Evolutionary conservation across 352 stramenopile species (phyloP), one percentile per base, ranked within the genome.

Genomic region (Saprolegnia parasitica): DNA sequence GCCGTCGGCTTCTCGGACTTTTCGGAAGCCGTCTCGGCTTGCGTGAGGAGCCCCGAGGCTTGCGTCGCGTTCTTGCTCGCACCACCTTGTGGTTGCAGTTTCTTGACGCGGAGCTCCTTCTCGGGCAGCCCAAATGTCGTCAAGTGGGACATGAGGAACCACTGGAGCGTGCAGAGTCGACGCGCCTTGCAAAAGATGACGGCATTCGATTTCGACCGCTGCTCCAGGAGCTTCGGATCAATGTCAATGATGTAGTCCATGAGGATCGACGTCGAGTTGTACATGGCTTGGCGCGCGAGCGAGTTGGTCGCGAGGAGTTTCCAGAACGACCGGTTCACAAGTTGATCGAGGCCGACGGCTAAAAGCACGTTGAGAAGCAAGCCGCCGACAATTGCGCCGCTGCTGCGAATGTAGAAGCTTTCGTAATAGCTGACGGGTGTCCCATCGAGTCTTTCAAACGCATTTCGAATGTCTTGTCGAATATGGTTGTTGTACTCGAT

Each of bases 61-160:
- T n/a, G n/a, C 32, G 5, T 24, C 13, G n/a, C n/a, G n/a, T n/a
- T n/a, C n/a, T n/a, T n/a, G n/a, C n/a, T n/a, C n/a, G n/a, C n/a
- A n/a, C n/a, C n/a, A n/a, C n/a, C n/a, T n/a, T n/a, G n/a, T n/a
- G n/a, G n/a, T n/a, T n/a, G n/a, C n/a, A n/a, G n/a, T n/a, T 57
- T 60, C 4, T n/a, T n/a, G n/a, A n/a, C 21, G 32, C 42, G 42
- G 20, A 62, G 6, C 5, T 70, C 63, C 26, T 70, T 70, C 21
- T 70, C 63, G 8, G 63, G 63, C 4, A 70, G 26, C 3, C 39
- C 63, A 62, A 70, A 63, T 18, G 20, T 35, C 1, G 46, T 15
- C 9, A 70, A 23, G 63, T 70, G 63, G 13, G n/a, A 35, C 63
- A 62, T 70, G 37, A 70, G 62, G 23, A 61, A 70, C 63, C 63